Conservation (phyloP, 495 filamentous ascomycete genomes). For the Astrothelium macrocarpum region DNA sequence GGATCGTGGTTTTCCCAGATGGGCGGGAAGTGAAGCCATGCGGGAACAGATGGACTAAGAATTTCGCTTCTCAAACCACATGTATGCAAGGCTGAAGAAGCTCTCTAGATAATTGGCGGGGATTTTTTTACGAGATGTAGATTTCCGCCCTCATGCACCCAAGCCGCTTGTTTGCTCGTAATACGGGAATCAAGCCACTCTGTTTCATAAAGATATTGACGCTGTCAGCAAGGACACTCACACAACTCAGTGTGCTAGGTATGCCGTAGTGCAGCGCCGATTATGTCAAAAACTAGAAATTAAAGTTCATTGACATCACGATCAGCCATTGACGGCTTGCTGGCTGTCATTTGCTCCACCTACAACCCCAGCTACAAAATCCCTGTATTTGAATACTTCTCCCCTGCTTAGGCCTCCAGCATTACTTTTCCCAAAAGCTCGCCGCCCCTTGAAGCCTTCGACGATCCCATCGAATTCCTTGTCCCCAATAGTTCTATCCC, state of each 20-base stretch:
- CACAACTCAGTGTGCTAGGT: no score
- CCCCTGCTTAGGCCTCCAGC: conserved; percentile 36
- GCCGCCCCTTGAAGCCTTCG: conserved; percentile 70
- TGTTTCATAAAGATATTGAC: background rate
- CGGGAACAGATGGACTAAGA: background rate
- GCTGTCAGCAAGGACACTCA: background rate
- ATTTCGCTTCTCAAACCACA: background rate
- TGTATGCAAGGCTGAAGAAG: background rate
- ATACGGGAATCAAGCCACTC: background rate
- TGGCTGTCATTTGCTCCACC: conserved; percentile 14
- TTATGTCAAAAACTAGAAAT: background rate
- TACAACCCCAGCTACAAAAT: conserved; percentile 57
- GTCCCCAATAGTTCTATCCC: conserved; percentile 45
- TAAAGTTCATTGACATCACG: conserved; percentile 2
- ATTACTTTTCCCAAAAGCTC: conserved; percentile 57
- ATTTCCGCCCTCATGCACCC: background rate
- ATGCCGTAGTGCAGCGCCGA: background rate
- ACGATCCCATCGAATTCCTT: conserved; percentile 75
- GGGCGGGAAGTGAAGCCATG: background rate
- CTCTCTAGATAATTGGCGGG: background rate
- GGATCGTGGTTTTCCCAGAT: background rate
- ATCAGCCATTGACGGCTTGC: background rate
- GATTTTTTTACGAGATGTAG: background rate
- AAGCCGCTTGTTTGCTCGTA: background rate
- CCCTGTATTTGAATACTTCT: conserved; percentile 69